Conservation (phyloP, 2,329 filamentous ascomycete genomes). For the Diatrype stigma region DNA sequence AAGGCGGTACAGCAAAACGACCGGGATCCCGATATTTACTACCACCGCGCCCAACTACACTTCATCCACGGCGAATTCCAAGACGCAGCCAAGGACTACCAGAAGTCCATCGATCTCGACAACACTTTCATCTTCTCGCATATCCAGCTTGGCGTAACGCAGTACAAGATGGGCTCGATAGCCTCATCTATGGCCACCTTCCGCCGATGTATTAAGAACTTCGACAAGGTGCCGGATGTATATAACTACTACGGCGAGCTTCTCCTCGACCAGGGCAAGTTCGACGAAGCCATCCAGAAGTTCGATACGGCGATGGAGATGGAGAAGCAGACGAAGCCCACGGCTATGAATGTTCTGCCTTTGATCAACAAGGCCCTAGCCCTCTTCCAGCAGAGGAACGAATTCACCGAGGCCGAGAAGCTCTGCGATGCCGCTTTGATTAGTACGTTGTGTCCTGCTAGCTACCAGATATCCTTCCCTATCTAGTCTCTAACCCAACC, state of each 20-base stretch:
- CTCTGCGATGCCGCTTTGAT: conserved; percentile 96
- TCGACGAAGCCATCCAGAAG: conserved; percentile 90
- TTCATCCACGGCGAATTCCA: conserved; percentile 95
- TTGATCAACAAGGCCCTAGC: conserved; percentile 98
- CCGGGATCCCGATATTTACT: conserved; percentile 94
- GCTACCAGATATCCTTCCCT: no score
- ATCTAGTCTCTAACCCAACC: conserved; percentile 38
- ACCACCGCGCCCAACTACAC: conserved; percentile 96
- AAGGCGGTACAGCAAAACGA: conserved; percentile 79
- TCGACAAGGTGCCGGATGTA: conserved; percentile 91
- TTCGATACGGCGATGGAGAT: conserved; percentile 98
- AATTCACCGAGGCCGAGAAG: conserved; percentile 91
- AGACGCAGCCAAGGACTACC: conserved; percentile 95
- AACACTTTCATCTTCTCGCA: conserved; percentile 97
- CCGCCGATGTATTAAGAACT: conserved; percentile 96
- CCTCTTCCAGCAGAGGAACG: conserved; percentile 97
- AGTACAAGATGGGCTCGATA: conserved; percentile 99
- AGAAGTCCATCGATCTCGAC: conserved; percentile 97
- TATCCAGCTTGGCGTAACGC: conserved; percentile 97
- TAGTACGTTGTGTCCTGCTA: conserved; percentile 57
- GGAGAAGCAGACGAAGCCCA: conserved; percentile 90
- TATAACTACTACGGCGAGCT: conserved; percentile 99
- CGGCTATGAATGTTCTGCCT: conserved; percentile 95
- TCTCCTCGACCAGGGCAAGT: conserved; percentile 93
- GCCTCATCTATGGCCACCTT: conserved; percentile 98